A percentile compares a stretch with the other conserved stretches of the same genome.
These are phyloP conservation scores for Truncatella angustata DNA, from an alignment of 2,329 filamentous ascomycete genomes.

Conservation along the genomic window DNA sequence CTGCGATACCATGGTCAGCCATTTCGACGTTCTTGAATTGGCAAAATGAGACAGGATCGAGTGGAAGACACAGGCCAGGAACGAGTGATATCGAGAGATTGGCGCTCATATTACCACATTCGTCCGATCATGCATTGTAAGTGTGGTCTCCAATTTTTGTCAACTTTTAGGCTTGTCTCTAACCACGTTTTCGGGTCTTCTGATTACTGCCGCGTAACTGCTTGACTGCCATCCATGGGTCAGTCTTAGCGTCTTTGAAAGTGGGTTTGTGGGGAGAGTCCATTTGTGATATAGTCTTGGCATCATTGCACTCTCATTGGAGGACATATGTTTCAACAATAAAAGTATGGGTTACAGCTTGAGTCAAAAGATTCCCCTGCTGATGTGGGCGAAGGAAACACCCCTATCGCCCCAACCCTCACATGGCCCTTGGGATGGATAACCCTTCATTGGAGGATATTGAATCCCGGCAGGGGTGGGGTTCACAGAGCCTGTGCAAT, in stretches of 20 bases:
- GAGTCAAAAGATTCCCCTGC: not conserved
- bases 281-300: not conserved
- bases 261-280: not conserved
- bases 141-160: not conserved
- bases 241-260: too few species aligned
- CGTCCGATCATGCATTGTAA: not conserved
- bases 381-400: not conserved
- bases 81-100: too few species aligned
- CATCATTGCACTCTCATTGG: not conserved
- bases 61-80: too few species aligned
- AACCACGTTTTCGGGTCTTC: too few species aligned
- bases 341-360: not conserved
- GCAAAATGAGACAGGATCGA: too few species aligned
- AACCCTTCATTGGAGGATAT: constrained; percentile 7
- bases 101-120: not conserved
- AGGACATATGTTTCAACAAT: not conserved
- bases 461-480: not conserved
- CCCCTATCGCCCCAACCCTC: too few species aligned
- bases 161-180: not conserved
- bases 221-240: not conserved
- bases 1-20: too few species aligned
- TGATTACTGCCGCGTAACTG: not conserved
- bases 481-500: not conserved
- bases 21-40: too few species aligned
- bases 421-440: constrained; percentile 2